Evolutionary conservation across 768 basidiomycete genomes (phyloP).

Genomic region (Macrolepiota fuliginosa): DNA sequence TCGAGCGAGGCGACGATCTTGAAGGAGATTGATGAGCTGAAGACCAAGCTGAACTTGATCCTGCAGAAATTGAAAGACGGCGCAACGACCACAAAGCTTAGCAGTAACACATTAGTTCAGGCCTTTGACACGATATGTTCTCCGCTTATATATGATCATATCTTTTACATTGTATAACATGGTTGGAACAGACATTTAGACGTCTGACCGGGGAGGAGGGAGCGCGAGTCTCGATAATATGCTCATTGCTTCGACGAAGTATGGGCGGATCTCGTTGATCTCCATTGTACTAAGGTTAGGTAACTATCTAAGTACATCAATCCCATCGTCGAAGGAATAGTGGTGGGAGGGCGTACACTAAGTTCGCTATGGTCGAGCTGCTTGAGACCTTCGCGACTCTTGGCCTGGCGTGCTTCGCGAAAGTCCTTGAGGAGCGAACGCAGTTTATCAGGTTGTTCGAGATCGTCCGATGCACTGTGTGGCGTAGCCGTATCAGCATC

Average conservation of each 20-base stretch:
- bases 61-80: constrained; percentile 20
- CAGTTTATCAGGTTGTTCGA: constrained; percentile 80
- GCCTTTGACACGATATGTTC: no score
- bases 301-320: constrained; percentile 44
- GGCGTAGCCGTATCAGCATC: background rate
- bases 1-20: constrained; percentile 65
- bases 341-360: constrained; percentile 47
- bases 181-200: background rate
- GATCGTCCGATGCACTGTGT: constrained; percentile 83
- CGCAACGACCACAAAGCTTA: no score
- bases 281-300: constrained; percentile 88
- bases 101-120: no score
- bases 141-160: no score
- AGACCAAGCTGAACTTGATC: constrained; percentile 35
- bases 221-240: constrained; percentile 54
- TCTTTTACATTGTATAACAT: background rate
- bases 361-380: constrained; percentile 81
- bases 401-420: constrained; percentile 94
- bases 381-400: constrained; percentile 82
- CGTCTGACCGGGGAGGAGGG: constrained; percentile 12
- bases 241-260: constrained; percentile 82
- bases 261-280: constrained; percentile 90
- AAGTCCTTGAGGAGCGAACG: constrained; percentile 88
- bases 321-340: background rate
- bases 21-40: constrained; percentile 59